Evolutionary conservation across 75 land plant genomes (phyloP), one percentile per base, ranked within the genome.

Genomic region (Selaginella moellendorffii): DNA sequence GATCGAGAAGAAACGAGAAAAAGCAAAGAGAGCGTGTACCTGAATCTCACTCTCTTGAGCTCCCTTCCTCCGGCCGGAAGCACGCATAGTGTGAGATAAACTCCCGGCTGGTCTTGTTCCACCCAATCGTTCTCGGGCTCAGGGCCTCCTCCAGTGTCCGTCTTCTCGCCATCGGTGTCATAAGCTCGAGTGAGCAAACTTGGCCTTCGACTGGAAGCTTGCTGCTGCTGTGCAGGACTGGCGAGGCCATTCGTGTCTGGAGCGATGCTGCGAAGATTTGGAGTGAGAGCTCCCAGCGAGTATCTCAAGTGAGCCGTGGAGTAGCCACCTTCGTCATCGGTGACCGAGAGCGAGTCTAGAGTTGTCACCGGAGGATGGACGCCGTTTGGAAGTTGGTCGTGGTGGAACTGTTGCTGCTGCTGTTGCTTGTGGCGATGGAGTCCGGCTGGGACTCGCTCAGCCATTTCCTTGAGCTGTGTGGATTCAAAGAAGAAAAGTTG

Each of bases 51-150:
- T 29, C 98, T 79, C 65, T 86, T 88, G 54, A 93, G 80, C 71
- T 93, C 98, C 65, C 83, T 93, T 56, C 63, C 73, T 29, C 98
- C 98, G 1, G 87, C 85, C 54, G 90, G 96, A 28, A 93, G 71
- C 1, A 85, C 77, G 28, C 85, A 77, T 27, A 93, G 80, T 1
- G 98, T 93, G 53, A 93, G 85, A 65, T 89, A 88, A 19, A 93
- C 98, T 27, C 98, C 98, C 36, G 90, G 90, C 31, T 93, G 93
- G 72, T 93, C 90, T 77, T 93, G 98, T 73, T 93, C 96, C 29
- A 93, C 96, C 98, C 96, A 89, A 66, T 93, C 98, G 53, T 5
- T 36, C 46, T 36, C 46, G 46, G 46, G 46, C 14, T 36, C 46
- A 14, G 14, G 5, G 5, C 46, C 46, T 14, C 5, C 14, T 5